Percentiles rank a stretch among this genome's conserved stretches.
Evolutionary conservation across 179 eudicot genomes (phyloP).

Genomic region (Sideroxylon spinosum): DNA sequence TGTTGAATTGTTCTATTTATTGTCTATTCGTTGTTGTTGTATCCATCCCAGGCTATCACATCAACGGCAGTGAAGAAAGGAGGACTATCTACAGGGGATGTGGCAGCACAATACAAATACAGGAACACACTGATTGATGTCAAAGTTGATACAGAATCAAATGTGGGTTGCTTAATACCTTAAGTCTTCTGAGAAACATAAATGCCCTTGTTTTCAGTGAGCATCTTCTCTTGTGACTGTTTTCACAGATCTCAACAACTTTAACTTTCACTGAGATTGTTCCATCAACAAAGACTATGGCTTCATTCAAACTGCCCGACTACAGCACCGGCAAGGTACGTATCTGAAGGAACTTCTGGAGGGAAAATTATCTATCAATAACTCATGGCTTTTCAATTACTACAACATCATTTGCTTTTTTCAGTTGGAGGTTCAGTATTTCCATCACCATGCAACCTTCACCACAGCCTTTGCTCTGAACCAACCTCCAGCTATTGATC

Average conservation of each 20-base stretch:
- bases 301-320: constrained; percentile 52
- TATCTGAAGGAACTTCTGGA: background rate
- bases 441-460: constrained; percentile 20
- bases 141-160: constrained; percentile 85
- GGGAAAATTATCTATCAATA: background rate
- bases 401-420: background rate
- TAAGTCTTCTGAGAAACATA: background rate
- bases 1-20: background rate
- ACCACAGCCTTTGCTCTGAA: constrained; percentile 43
- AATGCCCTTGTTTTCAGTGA: background rate
- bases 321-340: constrained; percentile 63
- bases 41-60: constrained; percentile 58
- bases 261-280: constrained; percentile 41
- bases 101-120: constrained; percentile 69
- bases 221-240: constrained; percentile 7
- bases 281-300: constrained; percentile 64
- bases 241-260: constrained; percentile 59
- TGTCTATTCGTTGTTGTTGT: background rate
- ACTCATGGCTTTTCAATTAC: constrained; percentile 17
- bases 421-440: constrained; percentile 26
- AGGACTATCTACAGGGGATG: constrained; percentile 80
- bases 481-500: constrained; percentile 65
- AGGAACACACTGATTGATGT: constrained; percentile 62
- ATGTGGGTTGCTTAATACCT: constrained; percentile 37
- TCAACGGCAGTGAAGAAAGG: constrained; percentile 87